phyloP scores from a whole-genome alignment of 78 protist species.

The Cavenderia fasciculata region DNA sequence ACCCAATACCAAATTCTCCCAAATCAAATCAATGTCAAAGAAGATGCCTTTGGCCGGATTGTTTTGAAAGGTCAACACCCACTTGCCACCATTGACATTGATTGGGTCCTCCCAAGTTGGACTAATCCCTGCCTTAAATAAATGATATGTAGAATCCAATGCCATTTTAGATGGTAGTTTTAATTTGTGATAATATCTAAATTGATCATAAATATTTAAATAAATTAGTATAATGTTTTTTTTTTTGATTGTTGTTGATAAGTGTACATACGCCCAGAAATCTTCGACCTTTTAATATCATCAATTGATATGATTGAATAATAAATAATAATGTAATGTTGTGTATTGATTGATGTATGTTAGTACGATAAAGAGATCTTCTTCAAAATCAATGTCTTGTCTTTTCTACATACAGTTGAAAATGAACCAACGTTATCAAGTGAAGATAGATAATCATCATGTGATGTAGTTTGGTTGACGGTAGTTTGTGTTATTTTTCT shows the following conservation, averaged over 20 bases:
- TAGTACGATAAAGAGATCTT: no score
- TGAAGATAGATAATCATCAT: slow-evolving; percentile 44
- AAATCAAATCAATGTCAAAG: slow-evolving; percentile 40
- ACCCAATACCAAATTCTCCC: slow-evolving; percentile 73
- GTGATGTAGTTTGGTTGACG: slow-evolving; percentile 5
- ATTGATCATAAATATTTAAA: background rate
- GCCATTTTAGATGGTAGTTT: slow-evolving; percentile 70
- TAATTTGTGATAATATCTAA: slow-evolving; percentile 29
- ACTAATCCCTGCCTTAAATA: slow-evolving; percentile 52
- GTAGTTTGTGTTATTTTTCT: slow-evolving; percentile 18
- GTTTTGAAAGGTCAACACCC: slow-evolving; percentile 11
- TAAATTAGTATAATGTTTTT: background rate
- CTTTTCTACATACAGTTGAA: slow-evolving; percentile 42
- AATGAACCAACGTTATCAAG: slow-evolving; percentile 61
- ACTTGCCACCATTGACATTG: slow-evolving; percentile 59
- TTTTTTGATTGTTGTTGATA: background rate
- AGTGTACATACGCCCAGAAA: slow-evolving; percentile 41
- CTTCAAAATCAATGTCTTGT: no score
- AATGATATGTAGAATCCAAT: slow-evolving; percentile 53
- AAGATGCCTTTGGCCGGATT: slow-evolving; percentile 3
- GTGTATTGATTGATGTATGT: background rate
- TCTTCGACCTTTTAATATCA: slow-evolving; percentile 62
- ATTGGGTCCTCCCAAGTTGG: slow-evolving; percentile 76
- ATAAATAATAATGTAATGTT: background rate
- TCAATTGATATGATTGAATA: background rate